These are phyloP conservation scores for Geotrichum fermentans DNA, from an alignment of 1,139 yeast species.

Conservation along the genomic window DNA sequence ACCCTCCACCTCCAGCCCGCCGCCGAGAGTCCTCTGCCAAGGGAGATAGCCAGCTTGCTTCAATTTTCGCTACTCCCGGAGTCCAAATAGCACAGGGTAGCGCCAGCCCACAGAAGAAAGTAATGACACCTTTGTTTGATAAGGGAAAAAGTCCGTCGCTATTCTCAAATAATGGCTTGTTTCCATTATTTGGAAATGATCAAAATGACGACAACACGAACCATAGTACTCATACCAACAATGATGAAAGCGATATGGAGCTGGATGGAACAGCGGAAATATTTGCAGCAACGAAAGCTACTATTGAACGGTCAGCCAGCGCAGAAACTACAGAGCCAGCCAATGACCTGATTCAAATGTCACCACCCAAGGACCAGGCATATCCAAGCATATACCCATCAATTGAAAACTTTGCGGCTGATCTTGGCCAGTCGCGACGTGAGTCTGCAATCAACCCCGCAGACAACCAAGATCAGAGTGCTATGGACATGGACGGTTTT, in stretches of 20 bases:
- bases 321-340: neutral
- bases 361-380: conserved; percentile 4
- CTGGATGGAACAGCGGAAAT: conserved; percentile 22
- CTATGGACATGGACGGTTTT: conserved; percentile 6
- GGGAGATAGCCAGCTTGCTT: conserved; percentile 13
- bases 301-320: conserved; percentile 1
- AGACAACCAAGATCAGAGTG: conserved; percentile 1
- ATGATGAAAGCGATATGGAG: conserved; percentile 23
- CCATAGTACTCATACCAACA: conserved; percentile 5
- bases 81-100: neutral
- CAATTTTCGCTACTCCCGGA: conserved; percentile 12
- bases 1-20: conserved; percentile 17
- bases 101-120: conserved; percentile 10
- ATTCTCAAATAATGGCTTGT: conserved; percentile 1
- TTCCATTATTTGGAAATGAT: conserved; percentile 1
- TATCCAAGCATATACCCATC: conserved; percentile 10
- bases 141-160: conserved; percentile 7
- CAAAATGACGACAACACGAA: conserved; percentile 21
- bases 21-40: conserved; percentile 6
- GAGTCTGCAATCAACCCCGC: conserved; percentile 5
- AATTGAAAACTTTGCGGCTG: conserved; percentile 14
- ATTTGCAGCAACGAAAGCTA: conserved; percentile 20
- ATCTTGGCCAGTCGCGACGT: conserved; percentile 9
- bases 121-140: conserved; percentile 1
- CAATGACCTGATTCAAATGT: neutral